phyloP scores from a whole-genome alignment of 805 yeast genomes.

The Monosporozyma servazzii region DNA sequence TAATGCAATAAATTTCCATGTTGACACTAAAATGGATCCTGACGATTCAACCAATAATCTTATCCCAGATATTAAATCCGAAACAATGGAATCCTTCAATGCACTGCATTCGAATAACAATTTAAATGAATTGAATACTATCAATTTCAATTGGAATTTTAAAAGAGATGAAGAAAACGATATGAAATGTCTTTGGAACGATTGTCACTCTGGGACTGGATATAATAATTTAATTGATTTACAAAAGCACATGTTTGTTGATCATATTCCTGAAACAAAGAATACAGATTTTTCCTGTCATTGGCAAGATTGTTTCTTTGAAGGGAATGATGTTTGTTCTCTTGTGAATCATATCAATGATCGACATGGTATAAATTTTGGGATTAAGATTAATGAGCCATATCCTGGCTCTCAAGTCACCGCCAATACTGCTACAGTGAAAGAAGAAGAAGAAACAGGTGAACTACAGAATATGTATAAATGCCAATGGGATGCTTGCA shows the following conservation, averaged over 20 bases:
- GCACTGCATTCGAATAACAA: not conserved
- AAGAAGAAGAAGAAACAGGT: not conserved
- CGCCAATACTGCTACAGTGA: not conserved
- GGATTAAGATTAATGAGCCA: constrained; percentile 19
- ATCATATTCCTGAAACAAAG: constrained; percentile 32
- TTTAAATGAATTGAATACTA: constrained; percentile 10
- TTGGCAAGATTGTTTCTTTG: constrained; percentile 65
- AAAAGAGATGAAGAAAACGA: constrained; percentile 13
- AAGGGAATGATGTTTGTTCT: constrained; percentile 41
- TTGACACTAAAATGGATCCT: not conserved
- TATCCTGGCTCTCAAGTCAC: not conserved
- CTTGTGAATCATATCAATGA: constrained; percentile 53
- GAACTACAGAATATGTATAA: not conserved
- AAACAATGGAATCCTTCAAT: constrained; percentile 1
- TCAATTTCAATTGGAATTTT: constrained; percentile 39
- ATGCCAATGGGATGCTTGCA: constrained; percentile 39
- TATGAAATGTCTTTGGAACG: constrained; percentile 59
- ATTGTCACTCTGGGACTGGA: constrained; percentile 36
- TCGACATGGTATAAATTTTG: constrained; percentile 34
- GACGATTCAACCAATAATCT: not conserved
- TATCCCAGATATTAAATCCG: not conserved
- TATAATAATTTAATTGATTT: constrained; percentile 34
- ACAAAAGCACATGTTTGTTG: constrained; percentile 45
- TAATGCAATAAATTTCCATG: constrained; percentile 1
- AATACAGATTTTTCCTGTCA: constrained; percentile 38